Evolutionary conservation across 805 yeast genomes (phyloP).

Genomic region (Groenewaldozyma tartarivorans): DNA sequence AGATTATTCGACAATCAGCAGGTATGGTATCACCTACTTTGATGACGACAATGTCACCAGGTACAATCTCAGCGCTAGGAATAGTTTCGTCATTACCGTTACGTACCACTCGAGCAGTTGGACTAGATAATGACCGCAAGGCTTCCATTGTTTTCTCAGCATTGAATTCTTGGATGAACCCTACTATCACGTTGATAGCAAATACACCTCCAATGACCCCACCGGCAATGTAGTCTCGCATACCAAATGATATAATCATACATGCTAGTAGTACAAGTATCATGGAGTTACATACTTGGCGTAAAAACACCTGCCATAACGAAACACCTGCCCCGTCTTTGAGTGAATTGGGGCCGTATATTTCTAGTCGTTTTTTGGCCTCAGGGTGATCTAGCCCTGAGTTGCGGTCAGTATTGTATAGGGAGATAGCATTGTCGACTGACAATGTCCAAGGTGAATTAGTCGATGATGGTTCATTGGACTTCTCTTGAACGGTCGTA

Average conservation of each 20-base stretch:
- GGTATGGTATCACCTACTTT: conserved; percentile 69
- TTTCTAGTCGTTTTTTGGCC: conserved; percentile 24
- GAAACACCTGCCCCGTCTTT: conserved; percentile 54
- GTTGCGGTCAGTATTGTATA: conserved; percentile 33
- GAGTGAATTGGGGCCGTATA: conserved; percentile 50
- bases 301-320: conserved; percentile 44
- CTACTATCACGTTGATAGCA: conserved; percentile 52
- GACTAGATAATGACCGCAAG: conserved; percentile 54
- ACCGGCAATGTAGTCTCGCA: conserved; percentile 72
- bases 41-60: conserved; percentile 55
- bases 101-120: conserved; percentile 60
- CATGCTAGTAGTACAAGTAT: conserved; percentile 60
- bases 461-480: too few relatives aligned
- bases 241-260: conserved; percentile 61
- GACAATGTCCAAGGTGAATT: conserved; percentile 21
- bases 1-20: conserved; percentile 56
- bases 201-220: conserved; percentile 71
- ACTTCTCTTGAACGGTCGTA: too few relatives aligned
- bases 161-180: conserved; percentile 58
- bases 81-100: conserved; percentile 48
- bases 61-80: conserved; percentile 48
- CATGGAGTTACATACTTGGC: conserved; percentile 73
- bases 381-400: conserved; percentile 38
- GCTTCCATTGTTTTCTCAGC: conserved; percentile 79
- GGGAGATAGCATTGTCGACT: conserved; percentile 29